These are phyloP conservation scores for Diutina pseudorugosa DNA, from an alignment of 1,139 yeast species.

Conservation along the genomic window DNA sequence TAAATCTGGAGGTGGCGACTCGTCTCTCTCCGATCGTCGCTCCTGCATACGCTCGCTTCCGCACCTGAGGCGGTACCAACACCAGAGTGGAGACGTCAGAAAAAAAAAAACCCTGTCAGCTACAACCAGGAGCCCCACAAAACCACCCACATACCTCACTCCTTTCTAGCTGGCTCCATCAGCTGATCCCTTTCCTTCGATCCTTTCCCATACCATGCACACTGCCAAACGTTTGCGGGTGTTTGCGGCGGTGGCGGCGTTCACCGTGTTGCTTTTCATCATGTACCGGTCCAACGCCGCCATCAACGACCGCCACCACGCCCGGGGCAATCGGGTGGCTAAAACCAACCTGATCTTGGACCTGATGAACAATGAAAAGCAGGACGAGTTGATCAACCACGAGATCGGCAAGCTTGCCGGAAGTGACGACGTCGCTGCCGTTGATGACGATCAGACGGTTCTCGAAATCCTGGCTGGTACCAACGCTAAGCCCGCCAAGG, in stretches of 20 bases:
- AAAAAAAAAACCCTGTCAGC: neutral
- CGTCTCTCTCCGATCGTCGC: neutral
- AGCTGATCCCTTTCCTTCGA: too few relatives aligned
- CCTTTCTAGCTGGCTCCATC: neutral
- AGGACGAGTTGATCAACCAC: conserved; percentile 2
- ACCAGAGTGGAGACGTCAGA: neutral
- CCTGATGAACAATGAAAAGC: neutral
- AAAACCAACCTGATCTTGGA: neutral
- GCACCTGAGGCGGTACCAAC: neutral
- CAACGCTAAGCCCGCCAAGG: neutral
- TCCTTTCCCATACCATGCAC: neutral
- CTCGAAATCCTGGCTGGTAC: neutral
- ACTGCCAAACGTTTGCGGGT: neutral
- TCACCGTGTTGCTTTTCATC: neutral
- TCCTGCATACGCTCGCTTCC: neutral
- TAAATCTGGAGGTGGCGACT: neutral
- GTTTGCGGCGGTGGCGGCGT: neutral
- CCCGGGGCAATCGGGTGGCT: neutral
- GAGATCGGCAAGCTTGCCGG: neutral
- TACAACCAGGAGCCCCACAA: too few relatives aligned
- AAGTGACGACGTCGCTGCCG: neutral
- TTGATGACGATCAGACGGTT: neutral
- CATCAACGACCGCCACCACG: neutral
- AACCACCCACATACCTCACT: neutral
- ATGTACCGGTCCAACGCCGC: neutral